Conservation (phyloP, 2,329 filamentous ascomycete genomes). For the Pezizomycotina sp. region DNA sequence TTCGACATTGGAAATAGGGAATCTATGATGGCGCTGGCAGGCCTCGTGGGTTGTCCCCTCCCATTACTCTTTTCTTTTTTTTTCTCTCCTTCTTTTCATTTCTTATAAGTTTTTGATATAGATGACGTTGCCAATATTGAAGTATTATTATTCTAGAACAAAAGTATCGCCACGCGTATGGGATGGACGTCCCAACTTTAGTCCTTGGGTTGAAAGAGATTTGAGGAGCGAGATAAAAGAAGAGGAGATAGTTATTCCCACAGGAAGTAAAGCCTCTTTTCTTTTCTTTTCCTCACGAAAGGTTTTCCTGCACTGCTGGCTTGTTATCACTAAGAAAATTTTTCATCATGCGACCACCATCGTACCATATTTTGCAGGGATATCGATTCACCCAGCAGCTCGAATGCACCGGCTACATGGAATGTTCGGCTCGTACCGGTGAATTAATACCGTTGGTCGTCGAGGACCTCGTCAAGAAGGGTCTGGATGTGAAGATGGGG, state of each 20-base stretch:
- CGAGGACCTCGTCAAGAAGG: conserved; percentile 15
- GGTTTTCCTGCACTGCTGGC: conserved; percentile 2
- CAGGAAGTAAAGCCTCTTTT: conserved; percentile 5
- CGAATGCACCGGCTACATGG: conserved; percentile 12
- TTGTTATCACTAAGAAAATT: no score
- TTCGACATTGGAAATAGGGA: conserved; percentile 8
- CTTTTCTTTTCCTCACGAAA: background rate
- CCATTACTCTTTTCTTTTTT: no score
- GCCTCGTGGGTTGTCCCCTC: no score
- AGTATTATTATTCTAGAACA: conserved; percentile 4
- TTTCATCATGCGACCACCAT: no score
- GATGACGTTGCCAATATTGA: background rate
- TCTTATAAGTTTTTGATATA: conserved; percentile 1
- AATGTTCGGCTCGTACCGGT: conserved; percentile 11
- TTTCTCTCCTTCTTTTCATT: no score
- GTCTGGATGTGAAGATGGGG: conserved; percentile 9
- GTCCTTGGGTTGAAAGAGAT: conserved; percentile 9
- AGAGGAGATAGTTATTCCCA: conserved; percentile 8
- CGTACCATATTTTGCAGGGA: conserved; percentile 6
- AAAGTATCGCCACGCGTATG: conserved; percentile 2
- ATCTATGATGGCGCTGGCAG: conserved; percentile 3
- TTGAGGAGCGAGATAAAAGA: conserved; percentile 4
- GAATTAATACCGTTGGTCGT: conserved; percentile 15
- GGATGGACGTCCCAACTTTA: conserved; percentile 4
- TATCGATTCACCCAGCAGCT: conserved; percentile 12